Base-by-base conservation (phyloP, 1,284 basidiomycete genomes). In the Apiotrichum siamense region DNA sequence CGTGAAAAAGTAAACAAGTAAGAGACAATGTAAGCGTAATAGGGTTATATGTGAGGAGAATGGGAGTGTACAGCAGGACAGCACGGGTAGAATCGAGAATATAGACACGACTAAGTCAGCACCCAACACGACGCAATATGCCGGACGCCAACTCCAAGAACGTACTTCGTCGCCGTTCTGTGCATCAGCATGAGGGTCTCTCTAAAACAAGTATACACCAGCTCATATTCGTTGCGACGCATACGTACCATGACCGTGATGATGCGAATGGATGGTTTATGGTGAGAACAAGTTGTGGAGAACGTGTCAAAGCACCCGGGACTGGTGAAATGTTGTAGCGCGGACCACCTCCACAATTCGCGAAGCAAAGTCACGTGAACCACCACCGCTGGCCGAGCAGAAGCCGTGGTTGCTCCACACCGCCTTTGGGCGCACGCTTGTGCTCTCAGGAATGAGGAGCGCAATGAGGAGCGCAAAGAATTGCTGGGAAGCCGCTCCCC, bases 341-440 rank as follows among this genome's bases (percentile, higher is more conserved):
- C 36, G 44, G 44, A 46, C 44, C 44, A 46, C 44, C 44, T 46
- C 44, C 44, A 46, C 44, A 46, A 45, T 35, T 45, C 18, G n/a
- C 5, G 5, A 17, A 21, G 15, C 7, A 15, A 21, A 18, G 43
- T 44, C 43, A 44, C 43, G 43, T 44, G 43, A 4, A 21, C 3
- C 20, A 24, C 6, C 3, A 11, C 37, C 20, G 4, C 7, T n/a
- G n/a, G n/a, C n/a, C n/a, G n/a, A n/a, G n/a, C n/a, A n/a, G n/a
- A n/a, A n/a, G n/a, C n/a, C n/a, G n/a, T n/a, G n/a, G n/a, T n/a
- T n/a, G n/a, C n/a, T n/a, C n/a, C n/a, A n/a, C n/a, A n/a, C n/a
- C n/a, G n/a, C n/a, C n/a, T n/a, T n/a, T n/a, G 32, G 32, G 13
- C 6, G n/a, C 32, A 37, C 23, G 35, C 17, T 3, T 3, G 36